These are phyloP conservation scores for Raphanus hybrid DNA, from an alignment of 441 rosid genomes.

Conservation along the genomic window DNA sequence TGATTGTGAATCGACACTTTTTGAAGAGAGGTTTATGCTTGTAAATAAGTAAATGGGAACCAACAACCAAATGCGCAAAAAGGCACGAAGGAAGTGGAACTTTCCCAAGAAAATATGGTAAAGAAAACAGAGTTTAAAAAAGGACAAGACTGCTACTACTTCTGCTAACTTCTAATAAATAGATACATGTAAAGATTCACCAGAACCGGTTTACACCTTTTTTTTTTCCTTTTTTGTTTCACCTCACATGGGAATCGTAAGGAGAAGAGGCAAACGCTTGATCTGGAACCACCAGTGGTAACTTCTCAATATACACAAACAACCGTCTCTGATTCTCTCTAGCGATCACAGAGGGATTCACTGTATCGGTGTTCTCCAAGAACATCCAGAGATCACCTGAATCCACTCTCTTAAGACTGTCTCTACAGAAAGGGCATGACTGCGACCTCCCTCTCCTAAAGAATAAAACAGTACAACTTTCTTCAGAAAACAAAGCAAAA, in stretches of 20 bases:
- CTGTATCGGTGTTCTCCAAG: constrained; percentile 53
- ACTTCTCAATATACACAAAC: constrained; percentile 66
- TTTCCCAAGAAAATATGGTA: constrained; percentile 7
- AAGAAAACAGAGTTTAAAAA: background rate
- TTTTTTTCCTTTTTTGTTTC: constrained; percentile 20
- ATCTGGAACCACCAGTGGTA: constrained; percentile 80
- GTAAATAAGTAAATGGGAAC: background rate
- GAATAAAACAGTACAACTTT: constrained; percentile 4
- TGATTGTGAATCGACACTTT: constrained; percentile 7
- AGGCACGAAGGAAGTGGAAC: constrained; percentile 14
- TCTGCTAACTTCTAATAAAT: constrained; percentile 30
- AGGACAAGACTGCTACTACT: background rate
- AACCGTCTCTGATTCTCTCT: constrained; percentile 69
- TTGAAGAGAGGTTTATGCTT: background rate
- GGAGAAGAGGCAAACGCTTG: constrained; percentile 46
- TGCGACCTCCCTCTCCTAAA: constrained; percentile 78
- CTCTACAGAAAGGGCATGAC: constrained; percentile 92
- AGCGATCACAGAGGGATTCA: constrained; percentile 52
- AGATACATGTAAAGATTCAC: constrained; percentile 25
- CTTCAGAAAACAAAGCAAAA: background rate
- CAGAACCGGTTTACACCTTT: constrained; percentile 19
- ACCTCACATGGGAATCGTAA: constrained; percentile 55
- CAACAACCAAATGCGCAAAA: constrained; percentile 31
- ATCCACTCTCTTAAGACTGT: constrained; percentile 69
- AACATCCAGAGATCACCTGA: constrained; percentile 86